Conservation (phyloP, 306 rosid genomes). For the Psophocarpus tetragonolobus region DNA sequence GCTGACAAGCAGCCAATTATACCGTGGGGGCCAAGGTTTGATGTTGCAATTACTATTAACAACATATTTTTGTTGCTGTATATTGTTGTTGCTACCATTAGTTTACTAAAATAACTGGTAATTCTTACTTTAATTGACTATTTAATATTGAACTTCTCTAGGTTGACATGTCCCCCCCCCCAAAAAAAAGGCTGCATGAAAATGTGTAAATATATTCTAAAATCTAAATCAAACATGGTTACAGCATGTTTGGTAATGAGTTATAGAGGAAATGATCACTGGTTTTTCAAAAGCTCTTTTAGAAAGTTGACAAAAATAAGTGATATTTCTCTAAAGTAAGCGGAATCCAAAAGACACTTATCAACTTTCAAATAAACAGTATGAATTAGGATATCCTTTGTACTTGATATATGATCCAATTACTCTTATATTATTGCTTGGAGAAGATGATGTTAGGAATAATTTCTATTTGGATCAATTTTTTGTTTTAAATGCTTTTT, state of each 20-base stretch:
- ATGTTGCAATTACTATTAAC: constrained; percentile 30
- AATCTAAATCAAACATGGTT: neutral
- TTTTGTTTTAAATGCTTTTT: neutral
- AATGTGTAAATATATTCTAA: neutral
- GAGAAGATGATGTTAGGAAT: constrained; percentile 4
- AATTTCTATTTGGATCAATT: constrained; percentile 20
- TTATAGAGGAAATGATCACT: neutral
- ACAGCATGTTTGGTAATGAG: neutral
- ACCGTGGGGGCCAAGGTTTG: constrained; percentile 99
- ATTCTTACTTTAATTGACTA: neutral
- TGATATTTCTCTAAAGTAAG: neutral
- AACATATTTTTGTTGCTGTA: constrained; percentile 10
- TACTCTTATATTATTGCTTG: constrained; percentile 14
- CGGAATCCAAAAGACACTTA: neutral
- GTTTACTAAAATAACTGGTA: neutral
- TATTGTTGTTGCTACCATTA: constrained; percentile 20
- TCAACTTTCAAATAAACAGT: neutral
- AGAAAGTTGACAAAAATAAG: neutral
- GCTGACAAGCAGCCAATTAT: constrained; percentile 96
- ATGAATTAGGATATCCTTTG: neutral
- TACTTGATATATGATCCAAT: constrained; percentile 13
- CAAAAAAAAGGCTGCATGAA: neutral
- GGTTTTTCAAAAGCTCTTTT: neutral
- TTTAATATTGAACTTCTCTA: constrained; percentile 16
- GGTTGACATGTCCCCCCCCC: neutral